A percentile compares a stretch with the other conserved stretches of the same genome.
phyloP scores from a whole-genome alignment of 169 alveolate species.

The Theileria orientalis region DNA sequence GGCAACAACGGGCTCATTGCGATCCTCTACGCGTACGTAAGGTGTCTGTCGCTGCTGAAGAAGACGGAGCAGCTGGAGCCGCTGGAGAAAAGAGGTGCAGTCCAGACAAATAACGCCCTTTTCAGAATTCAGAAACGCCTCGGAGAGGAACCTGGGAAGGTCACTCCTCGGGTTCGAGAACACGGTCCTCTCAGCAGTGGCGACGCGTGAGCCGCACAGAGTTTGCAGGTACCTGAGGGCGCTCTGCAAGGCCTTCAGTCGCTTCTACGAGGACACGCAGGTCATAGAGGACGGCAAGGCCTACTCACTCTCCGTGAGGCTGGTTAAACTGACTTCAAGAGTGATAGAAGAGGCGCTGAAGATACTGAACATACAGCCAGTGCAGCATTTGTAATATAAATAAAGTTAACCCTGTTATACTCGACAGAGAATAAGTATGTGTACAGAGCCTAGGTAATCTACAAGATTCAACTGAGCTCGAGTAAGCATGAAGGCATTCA shows the following conservation, averaged over 20 bases:
- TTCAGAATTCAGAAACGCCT: slow-evolving; percentile 18
- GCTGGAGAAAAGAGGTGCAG: not conserved
- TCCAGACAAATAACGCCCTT: too few species aligned
- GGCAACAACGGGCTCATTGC: slow-evolving; percentile 51
- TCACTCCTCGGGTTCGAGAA: slow-evolving; percentile 34
- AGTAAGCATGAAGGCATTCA: not conserved
- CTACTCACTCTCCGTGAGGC: slow-evolving; percentile 12
- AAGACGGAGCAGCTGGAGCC: too few species aligned
- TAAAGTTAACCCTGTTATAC: too few species aligned
- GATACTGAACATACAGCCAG: slow-evolving; percentile 40
- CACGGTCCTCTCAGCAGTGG: slow-evolving; percentile 17
- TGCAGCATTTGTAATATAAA: slow-evolving; percentile 17
- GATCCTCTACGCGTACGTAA: slow-evolving; percentile 44
- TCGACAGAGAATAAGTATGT: too few species aligned
- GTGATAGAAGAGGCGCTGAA: slow-evolving; percentile 28
- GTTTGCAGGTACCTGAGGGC: slow-evolving; percentile 48
- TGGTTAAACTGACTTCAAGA: slow-evolving; percentile 23
- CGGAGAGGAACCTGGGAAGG: slow-evolving; percentile 39
- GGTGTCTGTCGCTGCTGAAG: slow-evolving; percentile 16
- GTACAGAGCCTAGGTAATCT: too few species aligned
- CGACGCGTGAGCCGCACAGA: slow-evolving; percentile 43
- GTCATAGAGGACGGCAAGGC: slow-evolving; percentile 20
- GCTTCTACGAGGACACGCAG: slow-evolving; percentile 29
- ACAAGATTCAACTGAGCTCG: too few species aligned
- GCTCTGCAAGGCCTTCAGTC: slow-evolving; percentile 24